Conservation (phyloP, 371 early-diverging fungal genomes). For the Mucor sp. region DNA sequence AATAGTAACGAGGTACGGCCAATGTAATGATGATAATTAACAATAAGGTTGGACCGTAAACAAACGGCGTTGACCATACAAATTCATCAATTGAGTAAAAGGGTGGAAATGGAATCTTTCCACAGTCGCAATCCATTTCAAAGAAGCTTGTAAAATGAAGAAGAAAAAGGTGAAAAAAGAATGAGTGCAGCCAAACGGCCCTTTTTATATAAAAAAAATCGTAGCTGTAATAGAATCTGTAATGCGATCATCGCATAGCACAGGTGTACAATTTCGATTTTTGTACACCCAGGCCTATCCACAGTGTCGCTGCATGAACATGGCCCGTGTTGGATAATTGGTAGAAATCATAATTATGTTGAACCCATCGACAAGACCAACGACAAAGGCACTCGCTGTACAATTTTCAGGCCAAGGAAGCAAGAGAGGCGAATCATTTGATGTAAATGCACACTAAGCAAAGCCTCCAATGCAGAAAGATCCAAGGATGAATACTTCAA, state of each 20-base stretch:
- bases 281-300: no score
- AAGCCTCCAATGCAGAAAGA: no score
- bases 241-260: not conserved
- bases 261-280: no score
- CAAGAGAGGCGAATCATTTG: no score
- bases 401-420: no score
- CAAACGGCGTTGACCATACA: slow-evolving; percentile 27
- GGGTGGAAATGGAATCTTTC: slow-evolving; percentile 26
- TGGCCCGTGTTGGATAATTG: no score
- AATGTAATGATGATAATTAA: slow-evolving; percentile 25
- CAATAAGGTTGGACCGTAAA: slow-evolving; percentile 27
- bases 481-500: no score
- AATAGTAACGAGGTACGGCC: slow-evolving; percentile 32
- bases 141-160: not conserved
- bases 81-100: slow-evolving; percentile 32
- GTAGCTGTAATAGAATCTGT: not conserved
- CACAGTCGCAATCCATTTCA: not conserved
- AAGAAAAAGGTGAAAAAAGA: not conserved
- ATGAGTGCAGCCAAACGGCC: not conserved
- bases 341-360: no score
- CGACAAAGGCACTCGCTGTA: no score
- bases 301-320: no score
- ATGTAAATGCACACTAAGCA: no score
- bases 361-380: no score
- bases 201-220: not conserved